A percentile compares a stretch with the other conserved stretches of the same genome.
Evolutionary conservation across 192 early-diverging fungal genomes (phyloP).

Genomic region (Backusella westeae): DNA sequence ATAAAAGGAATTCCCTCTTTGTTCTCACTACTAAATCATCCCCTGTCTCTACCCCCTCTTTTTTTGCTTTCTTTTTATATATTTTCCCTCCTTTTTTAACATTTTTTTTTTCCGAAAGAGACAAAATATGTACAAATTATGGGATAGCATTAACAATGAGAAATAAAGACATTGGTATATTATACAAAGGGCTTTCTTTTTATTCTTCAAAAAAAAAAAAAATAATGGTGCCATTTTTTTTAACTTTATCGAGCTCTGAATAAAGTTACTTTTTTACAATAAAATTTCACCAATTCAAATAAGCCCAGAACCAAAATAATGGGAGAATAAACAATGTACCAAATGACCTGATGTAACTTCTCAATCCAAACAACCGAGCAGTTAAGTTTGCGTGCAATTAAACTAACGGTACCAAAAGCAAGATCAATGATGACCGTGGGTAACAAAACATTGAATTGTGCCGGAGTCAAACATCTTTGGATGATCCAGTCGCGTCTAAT

Average conservation of each 20-base stretch:
- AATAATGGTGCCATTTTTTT: background rate
- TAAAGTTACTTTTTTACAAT: background rate
- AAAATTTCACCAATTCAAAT: background rate
- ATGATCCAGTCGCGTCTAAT: background rate
- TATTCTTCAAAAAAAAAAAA: background rate
- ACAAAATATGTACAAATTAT: background rate
- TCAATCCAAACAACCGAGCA: background rate
- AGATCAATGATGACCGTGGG: slow-evolving; percentile 12
- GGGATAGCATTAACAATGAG: background rate
- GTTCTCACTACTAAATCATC: background rate
- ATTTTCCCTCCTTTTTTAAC: background rate
- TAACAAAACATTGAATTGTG: background rate
- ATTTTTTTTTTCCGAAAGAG: background rate
- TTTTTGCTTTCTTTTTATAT: background rate
- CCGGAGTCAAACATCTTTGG: background rate
- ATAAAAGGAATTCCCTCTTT: background rate
- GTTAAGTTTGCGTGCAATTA: background rate
- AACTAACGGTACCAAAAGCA: slow-evolving; percentile 6
- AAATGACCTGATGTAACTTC: slow-evolving; percentile 14
- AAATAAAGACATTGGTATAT: background rate
- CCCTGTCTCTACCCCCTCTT: background rate
- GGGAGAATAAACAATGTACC: slow-evolving; percentile 27
- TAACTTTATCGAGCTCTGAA: background rate
- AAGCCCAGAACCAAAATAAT: slow-evolving; percentile 16
- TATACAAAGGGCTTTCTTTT: background rate